phyloP scores from a whole-genome alignment of 2,329 filamentous ascomycete species.

The Harringtonia lauricola region DNA sequence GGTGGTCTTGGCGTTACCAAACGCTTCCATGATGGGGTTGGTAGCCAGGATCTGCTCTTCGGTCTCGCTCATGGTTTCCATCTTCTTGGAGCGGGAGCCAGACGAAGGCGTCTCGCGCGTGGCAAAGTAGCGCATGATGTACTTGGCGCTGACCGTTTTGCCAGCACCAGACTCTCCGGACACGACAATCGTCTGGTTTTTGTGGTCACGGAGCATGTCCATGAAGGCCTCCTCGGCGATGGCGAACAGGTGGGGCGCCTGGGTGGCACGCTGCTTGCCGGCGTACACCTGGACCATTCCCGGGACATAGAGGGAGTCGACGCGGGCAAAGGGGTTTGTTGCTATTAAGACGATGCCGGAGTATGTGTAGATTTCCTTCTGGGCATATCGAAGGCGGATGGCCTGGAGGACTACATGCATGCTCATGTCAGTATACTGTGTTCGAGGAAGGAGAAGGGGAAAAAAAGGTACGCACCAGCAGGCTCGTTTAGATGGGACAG shows the following conservation, averaged over 20 bases:
- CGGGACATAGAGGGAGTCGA: constrained; percentile 95
- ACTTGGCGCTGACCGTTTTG: constrained; percentile 98
- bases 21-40: constrained; percentile 99
- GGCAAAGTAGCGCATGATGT: constrained; percentile 99
- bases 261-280: constrained; percentile 89
- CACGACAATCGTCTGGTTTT: constrained; percentile 98
- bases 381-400: constrained; percentile 90
- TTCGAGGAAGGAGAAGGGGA: background rate
- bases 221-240: constrained; percentile 98
- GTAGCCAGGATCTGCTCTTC: constrained; percentile 97
- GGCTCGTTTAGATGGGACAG: constrained; percentile 97
- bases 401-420: constrained; percentile 70
- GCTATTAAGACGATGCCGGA: constrained; percentile 97
- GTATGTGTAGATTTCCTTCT: constrained; percentile 99
- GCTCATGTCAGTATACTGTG: constrained; percentile 4
- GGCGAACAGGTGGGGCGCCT: constrained; percentile 95
- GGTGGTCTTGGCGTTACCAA: constrained; percentile 99
- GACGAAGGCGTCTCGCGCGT: constrained; percentile 90
- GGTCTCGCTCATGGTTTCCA: constrained; percentile 86
- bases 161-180: constrained; percentile 97
- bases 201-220: constrained; percentile 94
- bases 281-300: constrained; percentile 99
- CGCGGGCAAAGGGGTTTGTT: constrained; percentile 92
- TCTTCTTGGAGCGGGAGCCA: constrained; percentile 62
- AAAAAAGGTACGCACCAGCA: constrained; percentile 54